Evolutionary conservation across 2,329 filamentous ascomycete genomes (phyloP), one percentile per base, ranked within the genome.

Genomic region (Lasiodiplodia hormozganensis): DNA sequence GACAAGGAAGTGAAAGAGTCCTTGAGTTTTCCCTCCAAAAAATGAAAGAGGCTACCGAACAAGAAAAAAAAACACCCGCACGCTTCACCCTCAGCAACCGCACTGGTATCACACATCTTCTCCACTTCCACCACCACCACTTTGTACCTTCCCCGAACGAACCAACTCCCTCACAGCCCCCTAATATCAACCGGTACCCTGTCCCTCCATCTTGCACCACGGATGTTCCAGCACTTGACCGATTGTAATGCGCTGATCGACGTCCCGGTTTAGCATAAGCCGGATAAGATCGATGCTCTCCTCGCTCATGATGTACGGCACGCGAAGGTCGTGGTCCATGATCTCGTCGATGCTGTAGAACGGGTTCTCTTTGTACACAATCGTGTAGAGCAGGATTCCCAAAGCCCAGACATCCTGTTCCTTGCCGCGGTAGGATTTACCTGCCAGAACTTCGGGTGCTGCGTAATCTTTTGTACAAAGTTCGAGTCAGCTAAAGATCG

Each of bases 261-360:
- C 92, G 77, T 98, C 91, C 49, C 96, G 90, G 78, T 98, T 89
- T 34, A 99, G 88, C 96, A 99, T 98, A 76, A 90, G 86, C 52
- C 93, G 89, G 71, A 99, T 92, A 65, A 99, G 85, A 74, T 97
- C 91, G 72, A 99, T 96, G 79, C 94, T 97, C 72, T 94, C 91
- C 72, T 97, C 94, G 79, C 93, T 94, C 83, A 95, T 89, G 40
- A 91, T 87, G 78, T 92, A 97, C 0, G 96, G 96, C 34, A 99
- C 90, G 58, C 96, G 89, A 69, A 99, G 84, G 74, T 97, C 95
- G 76, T 95, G 94, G 78, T 99, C 96, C 88, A 98, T 96, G 76
- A 99, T 99, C 84, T 99, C 96, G 79, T 99, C 96, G 75, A 98
- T 96, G 80, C 92, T 96, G 86, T 98, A 98, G 80, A 97, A 99